Conservation (phyloP, 805 yeast species). For the Brettanomyces sp. region DNA sequence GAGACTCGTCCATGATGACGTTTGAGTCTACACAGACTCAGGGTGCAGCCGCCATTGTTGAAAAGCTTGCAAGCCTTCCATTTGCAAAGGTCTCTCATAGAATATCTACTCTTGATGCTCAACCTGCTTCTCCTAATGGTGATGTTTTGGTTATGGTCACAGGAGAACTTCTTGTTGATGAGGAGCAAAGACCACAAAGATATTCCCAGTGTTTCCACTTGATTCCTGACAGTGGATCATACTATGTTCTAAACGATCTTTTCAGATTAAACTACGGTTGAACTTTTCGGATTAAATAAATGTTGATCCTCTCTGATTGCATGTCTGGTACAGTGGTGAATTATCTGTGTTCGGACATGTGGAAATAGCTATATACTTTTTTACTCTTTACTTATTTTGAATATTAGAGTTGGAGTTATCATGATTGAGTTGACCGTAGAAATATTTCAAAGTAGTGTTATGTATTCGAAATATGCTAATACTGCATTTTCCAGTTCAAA, state of each 20-base stretch:
- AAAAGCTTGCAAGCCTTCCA: conserved; percentile 81
- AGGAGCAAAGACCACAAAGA: conserved; percentile 90
- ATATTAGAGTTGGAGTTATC: no score
- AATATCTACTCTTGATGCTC: conserved; percentile 93
- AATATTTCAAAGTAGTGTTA: no score
- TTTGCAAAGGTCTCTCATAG: conserved; percentile 90
- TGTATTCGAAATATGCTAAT: no score
- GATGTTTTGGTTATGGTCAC: conserved; percentile 97
- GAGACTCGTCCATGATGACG: conserved; percentile 96
- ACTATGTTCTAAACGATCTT: conserved; percentile 92
- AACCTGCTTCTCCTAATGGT: conserved; percentile 88
- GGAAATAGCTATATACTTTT: no score
- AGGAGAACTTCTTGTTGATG: conserved; percentile 88
- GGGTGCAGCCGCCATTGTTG: conserved; percentile 89
- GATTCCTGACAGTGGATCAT: conserved; percentile 84
- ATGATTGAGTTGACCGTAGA: no score
- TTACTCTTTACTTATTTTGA: no score
- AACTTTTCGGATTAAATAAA: not conserved
- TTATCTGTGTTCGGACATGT: no score
- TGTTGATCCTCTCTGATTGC: not conserved
- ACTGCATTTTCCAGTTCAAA: no score
- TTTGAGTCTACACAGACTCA: conserved; percentile 91
- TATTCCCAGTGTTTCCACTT: conserved; percentile 97
- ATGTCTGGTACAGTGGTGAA: not conserved
- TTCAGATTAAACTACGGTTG: conserved; percentile 77